A percentile compares a stretch with the other conserved stretches of the same genome.
These are phyloP conservation scores for Fusarium pseudoanthophilum DNA, from an alignment of 2,329 filamentous ascomycete genomes.

Conservation along the genomic window DNA sequence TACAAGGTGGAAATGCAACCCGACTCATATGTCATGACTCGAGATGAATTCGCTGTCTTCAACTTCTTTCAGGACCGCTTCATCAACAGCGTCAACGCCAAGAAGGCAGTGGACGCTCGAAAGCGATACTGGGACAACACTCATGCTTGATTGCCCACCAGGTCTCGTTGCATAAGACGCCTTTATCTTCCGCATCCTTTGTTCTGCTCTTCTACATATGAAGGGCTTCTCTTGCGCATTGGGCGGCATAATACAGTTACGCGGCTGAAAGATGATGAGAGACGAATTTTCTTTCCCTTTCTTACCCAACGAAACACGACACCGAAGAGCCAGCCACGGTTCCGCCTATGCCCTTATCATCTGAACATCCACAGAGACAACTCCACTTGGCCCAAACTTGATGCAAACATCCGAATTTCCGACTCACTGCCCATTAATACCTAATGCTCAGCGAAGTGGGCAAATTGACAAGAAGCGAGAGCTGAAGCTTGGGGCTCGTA, in stretches of 20 bases:
- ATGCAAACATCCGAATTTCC: conserved; percentile 16
- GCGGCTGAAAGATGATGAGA: not conserved
- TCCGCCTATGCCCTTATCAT: not conserved
- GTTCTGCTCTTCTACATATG: not conserved
- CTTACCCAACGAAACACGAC: not conserved
- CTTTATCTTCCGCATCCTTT: conserved; percentile 3
- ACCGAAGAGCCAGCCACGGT: not conserved
- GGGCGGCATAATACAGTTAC: not conserved
- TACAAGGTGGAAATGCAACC: conserved; percentile 71
- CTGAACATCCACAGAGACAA: not conserved
- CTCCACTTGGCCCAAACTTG: not conserved
- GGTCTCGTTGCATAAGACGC: conserved; percentile 12
- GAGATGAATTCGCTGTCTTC: conserved; percentile 86
- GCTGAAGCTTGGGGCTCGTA: conserved; percentile 25
- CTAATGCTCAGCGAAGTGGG: not conserved
- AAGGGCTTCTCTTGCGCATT: not conserved
- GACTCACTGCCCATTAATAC: not conserved
- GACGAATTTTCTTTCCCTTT: not conserved
- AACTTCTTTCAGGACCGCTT: conserved; percentile 83
- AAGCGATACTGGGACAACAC: conserved; percentile 65
- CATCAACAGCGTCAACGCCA: conserved; percentile 61
- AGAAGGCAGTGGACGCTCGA: conserved; percentile 59
- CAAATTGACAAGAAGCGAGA: conserved; percentile 15
- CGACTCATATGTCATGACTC: conserved; percentile 76
- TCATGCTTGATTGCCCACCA: conserved; percentile 46